phyloP scores from a whole-genome alignment of 495 filamentous ascomycete genomes.

The Delitschia confertaspora region DNA sequence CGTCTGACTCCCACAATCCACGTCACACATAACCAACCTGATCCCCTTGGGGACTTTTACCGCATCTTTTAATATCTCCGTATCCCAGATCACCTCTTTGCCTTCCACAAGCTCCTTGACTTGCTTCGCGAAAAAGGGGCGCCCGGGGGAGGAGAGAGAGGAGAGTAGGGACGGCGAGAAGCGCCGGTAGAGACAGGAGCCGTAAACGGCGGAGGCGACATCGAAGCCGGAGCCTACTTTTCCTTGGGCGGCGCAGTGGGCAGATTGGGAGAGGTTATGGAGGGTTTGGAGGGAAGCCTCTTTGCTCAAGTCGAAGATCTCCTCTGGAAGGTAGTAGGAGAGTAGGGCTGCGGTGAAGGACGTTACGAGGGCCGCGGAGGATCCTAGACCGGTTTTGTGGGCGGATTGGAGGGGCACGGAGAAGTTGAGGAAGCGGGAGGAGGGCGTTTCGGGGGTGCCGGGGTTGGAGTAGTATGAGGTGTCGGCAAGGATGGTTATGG shows the following conservation, averaged over 20 bases:
- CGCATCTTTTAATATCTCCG: slow-evolving; percentile 54
- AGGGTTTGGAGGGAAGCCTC: slow-evolving; percentile 40
- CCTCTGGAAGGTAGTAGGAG: slow-evolving; percentile 61
- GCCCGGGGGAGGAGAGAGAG: slow-evolving; percentile 52
- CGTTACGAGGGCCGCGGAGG: slow-evolving; percentile 92
- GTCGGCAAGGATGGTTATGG: slow-evolving; percentile 84
- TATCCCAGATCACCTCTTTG: slow-evolving; percentile 60
- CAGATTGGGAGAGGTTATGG: slow-evolving; percentile 87
- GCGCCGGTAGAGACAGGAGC: slow-evolving; percentile 78
- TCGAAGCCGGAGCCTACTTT: slow-evolving; percentile 96
- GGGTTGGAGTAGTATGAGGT: slow-evolving; percentile 92
- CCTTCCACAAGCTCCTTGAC: slow-evolving; percentile 59
- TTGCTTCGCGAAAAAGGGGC: slow-evolving; percentile 53
- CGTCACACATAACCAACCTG: slow-evolving; percentile 83
- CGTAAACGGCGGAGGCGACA: slow-evolving; percentile 87
- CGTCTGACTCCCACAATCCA: slow-evolving; percentile 87
- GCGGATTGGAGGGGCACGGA: slow-evolving; percentile 63
- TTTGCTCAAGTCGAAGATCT: slow-evolving; percentile 42
- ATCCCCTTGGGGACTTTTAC: slow-evolving; percentile 58
- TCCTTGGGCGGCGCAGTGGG: slow-evolving; percentile 92
- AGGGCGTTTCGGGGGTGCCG: slow-evolving; percentile 30
- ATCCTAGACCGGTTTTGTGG: slow-evolving; percentile 94
- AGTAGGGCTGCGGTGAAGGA: slow-evolving; percentile 75
- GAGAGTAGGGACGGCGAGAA: slow-evolving; percentile 75
- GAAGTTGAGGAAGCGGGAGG: slow-evolving; percentile 64